Base-by-base conservation (phyloP, 2,329 filamentous ascomycete species). In the Conoideocrella luteorostrata region DNA sequence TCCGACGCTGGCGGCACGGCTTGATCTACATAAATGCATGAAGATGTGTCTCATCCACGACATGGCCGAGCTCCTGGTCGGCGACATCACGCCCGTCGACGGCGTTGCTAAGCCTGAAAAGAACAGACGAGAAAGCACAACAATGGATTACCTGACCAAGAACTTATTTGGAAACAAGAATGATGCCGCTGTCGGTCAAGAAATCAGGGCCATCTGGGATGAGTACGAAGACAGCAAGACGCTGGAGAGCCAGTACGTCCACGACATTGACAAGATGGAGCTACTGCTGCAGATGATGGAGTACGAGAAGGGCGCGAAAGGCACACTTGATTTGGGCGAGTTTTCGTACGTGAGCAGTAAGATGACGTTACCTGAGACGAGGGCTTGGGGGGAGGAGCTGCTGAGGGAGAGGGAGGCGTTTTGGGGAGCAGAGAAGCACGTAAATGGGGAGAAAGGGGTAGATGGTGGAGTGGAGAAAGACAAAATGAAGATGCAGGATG, bases 241-340 rank as follows among this genome's bases (percentile, higher is more conserved):
- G 7, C 68, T 83, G 12, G 91, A 98, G 61, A 87, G 85, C 53
- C 74, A 82, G 48, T 97, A 91, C 51, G 93, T 98, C 34, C 93
- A 98, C 63, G 93, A 98, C 62, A 80, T 98, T 47, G 93, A 98
- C 68, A 97, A 97, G 80, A 82, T 98, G 64, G 93, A 98, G 69
- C 71, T 98, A 52, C 68, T 98, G 48, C 69, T 95, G 58, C 93
- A 98, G 70, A 96, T 96, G 86, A 71, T 95, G 23, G 93, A 98
- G 65, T 98, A 98, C 59, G 93, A 98, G 76, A 83, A 85, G 56
- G 68, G 74, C 11, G 72, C 79, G 39, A 67, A 81, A 44, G 78
- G 79, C 22, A 66, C 69, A 50, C 63, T 88, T 30, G 88, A 97
- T 62, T 69, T 98, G 40, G 80, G 84, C 41, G 93, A 98, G 68